A percentile compares a stretch with the other conserved stretches of the same genome.
phyloP scores from a whole-genome alignment of 192 early-diverging fungal genomes.

The Haplosporangium gracile region DNA sequence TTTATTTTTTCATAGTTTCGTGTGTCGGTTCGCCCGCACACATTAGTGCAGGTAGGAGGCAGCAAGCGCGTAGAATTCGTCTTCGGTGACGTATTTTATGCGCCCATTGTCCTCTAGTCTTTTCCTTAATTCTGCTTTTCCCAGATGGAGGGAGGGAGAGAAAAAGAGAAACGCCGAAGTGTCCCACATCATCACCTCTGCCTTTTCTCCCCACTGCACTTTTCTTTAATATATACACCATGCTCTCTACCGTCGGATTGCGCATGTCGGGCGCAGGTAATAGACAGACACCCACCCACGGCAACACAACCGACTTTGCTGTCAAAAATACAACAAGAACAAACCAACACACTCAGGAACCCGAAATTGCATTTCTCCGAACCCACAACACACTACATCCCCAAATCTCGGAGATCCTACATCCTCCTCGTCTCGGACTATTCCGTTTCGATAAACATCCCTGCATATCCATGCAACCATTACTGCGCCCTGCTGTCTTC shows the following conservation, averaged over 20 bases:
- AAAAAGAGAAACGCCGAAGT: background rate
- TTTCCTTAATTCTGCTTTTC: too few relatives aligned
- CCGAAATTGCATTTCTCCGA: background rate
- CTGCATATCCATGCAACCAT: background rate
- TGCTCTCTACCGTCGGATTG: slow-evolving; percentile 53
- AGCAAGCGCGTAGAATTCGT: too few relatives aligned
- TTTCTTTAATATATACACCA: slow-evolving; percentile 16
- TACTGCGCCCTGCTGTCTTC: background rate
- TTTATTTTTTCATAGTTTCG: too few relatives aligned
- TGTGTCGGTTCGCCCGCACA: too few relatives aligned
- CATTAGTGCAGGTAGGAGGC: too few relatives aligned
- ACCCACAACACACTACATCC: background rate
- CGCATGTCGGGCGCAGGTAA: slow-evolving; percentile 58
- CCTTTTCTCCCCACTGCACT: background rate
- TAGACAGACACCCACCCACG: background rate
- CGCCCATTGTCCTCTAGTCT: too few relatives aligned
- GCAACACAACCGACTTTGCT: background rate
- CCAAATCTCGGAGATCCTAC: slow-evolving; percentile 27
- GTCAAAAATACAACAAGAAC: background rate
- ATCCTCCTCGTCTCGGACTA: background rate
- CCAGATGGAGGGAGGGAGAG: background rate
- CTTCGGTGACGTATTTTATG: too few relatives aligned
- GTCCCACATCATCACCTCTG: background rate
- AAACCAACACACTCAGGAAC: background rate
- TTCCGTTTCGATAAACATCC: background rate